Evolutionary conservation across 2,329 filamentous ascomycete genomes (phyloP).

Genomic region (Botrytis cinerea): DNA sequence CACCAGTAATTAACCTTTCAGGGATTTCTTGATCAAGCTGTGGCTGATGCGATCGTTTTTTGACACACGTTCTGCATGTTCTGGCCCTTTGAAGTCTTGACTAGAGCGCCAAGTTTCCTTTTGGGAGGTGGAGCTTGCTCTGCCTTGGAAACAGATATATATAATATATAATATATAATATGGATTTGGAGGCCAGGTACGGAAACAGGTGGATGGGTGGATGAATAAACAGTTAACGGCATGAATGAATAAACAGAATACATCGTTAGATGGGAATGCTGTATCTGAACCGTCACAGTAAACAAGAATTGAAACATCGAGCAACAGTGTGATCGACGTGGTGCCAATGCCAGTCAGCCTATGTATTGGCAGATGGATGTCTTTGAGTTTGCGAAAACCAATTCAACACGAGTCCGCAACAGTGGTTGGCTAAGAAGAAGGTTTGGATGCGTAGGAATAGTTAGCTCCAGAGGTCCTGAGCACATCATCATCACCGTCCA

Average conservation of each 20-base stretch:
- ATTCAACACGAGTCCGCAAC: not conserved
- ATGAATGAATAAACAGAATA: not conserved
- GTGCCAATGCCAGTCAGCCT: not conserved
- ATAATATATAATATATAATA: not conserved
- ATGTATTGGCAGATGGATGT: not conserved
- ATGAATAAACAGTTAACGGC: too few relatives aligned
- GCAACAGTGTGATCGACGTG: not conserved
- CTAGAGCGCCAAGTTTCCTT: not conserved
- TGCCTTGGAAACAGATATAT: not conserved
- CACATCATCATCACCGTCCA: not conserved
- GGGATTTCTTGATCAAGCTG: conserved; percentile 13
- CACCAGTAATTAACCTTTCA: not conserved
- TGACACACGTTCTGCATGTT: not conserved
- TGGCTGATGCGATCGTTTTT: conserved; percentile 17
- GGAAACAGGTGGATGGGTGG: not conserved
- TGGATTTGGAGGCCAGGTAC: not conserved
- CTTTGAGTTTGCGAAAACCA: not conserved
- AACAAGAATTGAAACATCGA: not conserved
- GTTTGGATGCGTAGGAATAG: not conserved
- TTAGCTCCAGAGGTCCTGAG: not conserved
- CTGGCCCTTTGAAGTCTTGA: not conserved
- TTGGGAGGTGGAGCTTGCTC: not conserved
- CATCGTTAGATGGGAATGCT: not conserved
- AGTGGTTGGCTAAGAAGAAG: not conserved
- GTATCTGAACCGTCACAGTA: not conserved